Percentiles rank a stretch among this genome's conserved stretches.
Conservation (phyloP, 129 eudicot species). For the Calendula officinalis region DNA sequence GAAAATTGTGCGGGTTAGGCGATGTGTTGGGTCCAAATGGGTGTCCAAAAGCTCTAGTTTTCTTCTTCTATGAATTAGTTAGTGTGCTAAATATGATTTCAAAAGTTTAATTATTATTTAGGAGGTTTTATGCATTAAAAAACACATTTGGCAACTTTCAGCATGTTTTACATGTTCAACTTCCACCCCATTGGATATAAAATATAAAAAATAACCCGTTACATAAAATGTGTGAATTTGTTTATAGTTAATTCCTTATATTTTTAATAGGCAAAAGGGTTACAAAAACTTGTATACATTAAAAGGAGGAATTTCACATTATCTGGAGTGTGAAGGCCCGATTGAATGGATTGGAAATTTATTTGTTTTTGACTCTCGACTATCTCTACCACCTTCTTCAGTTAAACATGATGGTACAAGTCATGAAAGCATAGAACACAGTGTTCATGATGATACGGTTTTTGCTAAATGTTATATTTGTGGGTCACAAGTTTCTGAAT, state of each 20-base stretch:
- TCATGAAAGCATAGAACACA: slow-evolving; percentile 30
- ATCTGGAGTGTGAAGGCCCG: slow-evolving; percentile 79
- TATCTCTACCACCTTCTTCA: slow-evolving; percentile 79
- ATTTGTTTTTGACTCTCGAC: slow-evolving; percentile 87
- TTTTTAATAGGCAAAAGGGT: slow-evolving; percentile 63
- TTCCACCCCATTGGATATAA: neutral
- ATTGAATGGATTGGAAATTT: slow-evolving; percentile 85
- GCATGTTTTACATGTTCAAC: neutral
- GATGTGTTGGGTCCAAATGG: neutral
- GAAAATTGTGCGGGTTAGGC: slow-evolving; percentile 1
- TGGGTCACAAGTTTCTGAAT: slow-evolving; percentile 66
- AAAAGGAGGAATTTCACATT: slow-evolving; percentile 87
- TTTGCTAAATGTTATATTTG: slow-evolving; percentile 90
- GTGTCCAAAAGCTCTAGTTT: neutral
- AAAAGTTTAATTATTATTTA: neutral
- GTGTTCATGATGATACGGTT: slow-evolving; percentile 28
- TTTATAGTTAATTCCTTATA: neutral
- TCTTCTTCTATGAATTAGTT: neutral
- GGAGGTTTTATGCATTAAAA: neutral
- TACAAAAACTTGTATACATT: slow-evolving; percentile 80
- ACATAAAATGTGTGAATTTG: neutral
- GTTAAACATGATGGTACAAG: slow-evolving; percentile 40
- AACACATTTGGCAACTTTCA: neutral
- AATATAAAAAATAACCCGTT: slow-evolving; percentile 3
- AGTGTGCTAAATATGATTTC: neutral